Conservation (phyloP, 2,329 filamentous ascomycete genomes). For the Stagonosporopsis vannaccii region DNA sequence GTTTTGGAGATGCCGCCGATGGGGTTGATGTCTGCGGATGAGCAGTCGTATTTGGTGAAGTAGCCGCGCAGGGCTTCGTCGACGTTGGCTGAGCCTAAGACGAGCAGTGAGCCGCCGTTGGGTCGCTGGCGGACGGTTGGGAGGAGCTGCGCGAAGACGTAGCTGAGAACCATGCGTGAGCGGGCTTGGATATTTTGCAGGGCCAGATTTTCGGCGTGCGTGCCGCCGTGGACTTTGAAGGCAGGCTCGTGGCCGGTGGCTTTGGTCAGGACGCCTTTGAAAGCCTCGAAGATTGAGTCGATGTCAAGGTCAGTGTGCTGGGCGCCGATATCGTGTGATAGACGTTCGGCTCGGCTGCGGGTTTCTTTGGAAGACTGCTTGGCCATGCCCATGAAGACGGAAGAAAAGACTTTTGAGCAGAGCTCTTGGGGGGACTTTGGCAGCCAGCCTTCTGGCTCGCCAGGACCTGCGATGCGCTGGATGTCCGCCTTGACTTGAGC, state of each 20-base stretch:
- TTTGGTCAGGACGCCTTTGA: conserved; percentile 65
- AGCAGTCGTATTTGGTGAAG: conserved; percentile 75
- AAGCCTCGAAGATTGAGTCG: conserved; percentile 69
- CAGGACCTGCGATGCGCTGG: conserved; percentile 59
- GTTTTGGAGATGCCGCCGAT: conserved; percentile 69
- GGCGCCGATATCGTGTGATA: conserved; percentile 69
- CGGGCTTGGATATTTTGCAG: conserved; percentile 73
- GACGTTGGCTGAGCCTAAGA: conserved; percentile 73
- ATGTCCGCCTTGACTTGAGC: conserved; percentile 64
- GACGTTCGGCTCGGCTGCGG: conserved; percentile 67
- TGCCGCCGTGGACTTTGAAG: conserved; percentile 71
- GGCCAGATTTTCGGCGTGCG: conserved; percentile 66
- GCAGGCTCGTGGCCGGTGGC: conserved; percentile 67
- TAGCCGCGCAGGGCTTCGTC: conserved; percentile 57
- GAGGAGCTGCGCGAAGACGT: conserved; percentile 69
- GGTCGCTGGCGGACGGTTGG: conserved; percentile 64
- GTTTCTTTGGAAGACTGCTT: conserved; percentile 42
- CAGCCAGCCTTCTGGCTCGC: conserved; percentile 56
- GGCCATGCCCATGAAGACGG: conserved; percentile 38
- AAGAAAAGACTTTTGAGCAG: conserved; percentile 66
- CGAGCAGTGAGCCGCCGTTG: conserved; percentile 66
- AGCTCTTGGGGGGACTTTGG: conserved; percentile 68
- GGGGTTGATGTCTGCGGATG: conserved; percentile 59
- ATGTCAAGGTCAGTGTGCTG: conserved; percentile 75
- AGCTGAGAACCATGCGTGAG: conserved; percentile 70